These are phyloP conservation scores for Clonostachys rhizophaga DNA, from an alignment of 2,329 filamentous ascomycete species.

Conservation along the genomic window DNA sequence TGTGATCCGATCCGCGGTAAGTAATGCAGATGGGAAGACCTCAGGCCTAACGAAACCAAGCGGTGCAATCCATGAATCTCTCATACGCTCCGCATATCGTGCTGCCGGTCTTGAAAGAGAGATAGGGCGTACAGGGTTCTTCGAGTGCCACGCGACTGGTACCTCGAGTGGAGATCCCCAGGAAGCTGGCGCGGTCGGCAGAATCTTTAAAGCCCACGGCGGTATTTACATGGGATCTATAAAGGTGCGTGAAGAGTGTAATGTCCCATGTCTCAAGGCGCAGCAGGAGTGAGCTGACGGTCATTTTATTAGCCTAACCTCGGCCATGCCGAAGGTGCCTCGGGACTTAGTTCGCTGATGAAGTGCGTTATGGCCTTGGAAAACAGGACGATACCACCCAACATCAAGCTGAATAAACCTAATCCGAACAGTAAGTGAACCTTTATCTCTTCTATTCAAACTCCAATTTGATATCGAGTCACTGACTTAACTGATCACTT, in stretches of 20 bases:
- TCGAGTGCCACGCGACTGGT: conserved; percentile 35
- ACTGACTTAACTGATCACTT: too few relatives aligned
- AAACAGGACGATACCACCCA: conserved; percentile 31
- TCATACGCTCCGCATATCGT: conserved; percentile 33
- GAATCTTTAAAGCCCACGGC: conserved; percentile 14
- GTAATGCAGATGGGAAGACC: conserved; percentile 31
- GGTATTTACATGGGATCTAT: too few relatives aligned
- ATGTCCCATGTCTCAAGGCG: too few relatives aligned
- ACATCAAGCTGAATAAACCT: conserved; percentile 29
- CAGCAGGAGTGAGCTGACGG: too few relatives aligned
- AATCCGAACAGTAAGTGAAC: conserved; percentile 18
- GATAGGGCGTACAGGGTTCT: too few relatives aligned
- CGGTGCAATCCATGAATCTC: conserved; percentile 19
- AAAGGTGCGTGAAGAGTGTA: too few relatives aligned
- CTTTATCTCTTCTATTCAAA: too few relatives aligned
- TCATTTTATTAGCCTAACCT: conserved; percentile 18
- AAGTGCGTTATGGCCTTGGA: conserved; percentile 33
- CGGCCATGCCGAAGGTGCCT: conserved; percentile 34
- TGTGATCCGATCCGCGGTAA: conserved; percentile 21
- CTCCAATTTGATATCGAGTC: too few relatives aligned
- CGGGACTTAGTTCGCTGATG: conserved; percentile 33
- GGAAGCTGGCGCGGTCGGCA: conserved; percentile 28
- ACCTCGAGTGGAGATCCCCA: conserved; percentile 35
- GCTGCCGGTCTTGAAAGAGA: conserved; percentile 20
- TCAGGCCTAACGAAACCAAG: conserved; percentile 34